phyloP scores from a whole-genome alignment of 1,139 yeast genomes.

The Taphrina sp. region DNA sequence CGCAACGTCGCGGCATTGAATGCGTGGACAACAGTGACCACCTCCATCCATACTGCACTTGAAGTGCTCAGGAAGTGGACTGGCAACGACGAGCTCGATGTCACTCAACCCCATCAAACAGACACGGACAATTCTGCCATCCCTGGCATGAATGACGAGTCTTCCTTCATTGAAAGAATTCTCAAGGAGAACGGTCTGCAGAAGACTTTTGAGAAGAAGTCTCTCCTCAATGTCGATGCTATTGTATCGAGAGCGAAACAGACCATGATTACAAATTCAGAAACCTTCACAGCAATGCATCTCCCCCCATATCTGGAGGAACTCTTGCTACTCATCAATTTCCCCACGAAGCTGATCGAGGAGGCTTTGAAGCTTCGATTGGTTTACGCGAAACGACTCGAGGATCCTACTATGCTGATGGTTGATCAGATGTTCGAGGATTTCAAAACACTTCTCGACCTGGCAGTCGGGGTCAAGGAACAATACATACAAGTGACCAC shows the following conservation, averaged over 20 bases:
- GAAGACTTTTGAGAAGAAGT: slow-evolving; percentile 57
- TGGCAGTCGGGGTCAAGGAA: slow-evolving; percentile 74
- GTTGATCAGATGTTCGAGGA: slow-evolving; percentile 92
- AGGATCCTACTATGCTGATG: slow-evolving; percentile 91
- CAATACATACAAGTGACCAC: slow-evolving; percentile 64
- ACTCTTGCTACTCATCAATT: slow-evolving; percentile 63
- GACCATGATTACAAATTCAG: slow-evolving; percentile 63
- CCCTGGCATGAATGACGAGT: slow-evolving; percentile 35
- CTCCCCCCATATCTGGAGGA: slow-evolving; percentile 73
- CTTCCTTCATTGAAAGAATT: slow-evolving; percentile 73
- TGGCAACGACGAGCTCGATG: slow-evolving; percentile 75
- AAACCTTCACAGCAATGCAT: slow-evolving; percentile 64
- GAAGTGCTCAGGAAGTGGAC: slow-evolving; percentile 64
- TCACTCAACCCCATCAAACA: slow-evolving; percentile 45
- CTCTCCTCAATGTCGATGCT: slow-evolving; percentile 62
- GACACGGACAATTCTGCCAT: slow-evolving; percentile 19
- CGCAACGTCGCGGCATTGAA: slow-evolving; percentile 70
- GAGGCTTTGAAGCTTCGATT: slow-evolving; percentile 76
- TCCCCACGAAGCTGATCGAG: slow-evolving; percentile 77
- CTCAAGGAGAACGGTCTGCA: slow-evolving; percentile 83
- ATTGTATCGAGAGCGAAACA: slow-evolving; percentile 77
- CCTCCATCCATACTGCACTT: slow-evolving; percentile 62
- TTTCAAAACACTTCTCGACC: slow-evolving; percentile 69
- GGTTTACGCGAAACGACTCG: slow-evolving; percentile 71
- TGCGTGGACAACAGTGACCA: slow-evolving; percentile 79